phyloP scores from a whole-genome alignment of 345 rosid species.

The Brassica nigra region DNA sequence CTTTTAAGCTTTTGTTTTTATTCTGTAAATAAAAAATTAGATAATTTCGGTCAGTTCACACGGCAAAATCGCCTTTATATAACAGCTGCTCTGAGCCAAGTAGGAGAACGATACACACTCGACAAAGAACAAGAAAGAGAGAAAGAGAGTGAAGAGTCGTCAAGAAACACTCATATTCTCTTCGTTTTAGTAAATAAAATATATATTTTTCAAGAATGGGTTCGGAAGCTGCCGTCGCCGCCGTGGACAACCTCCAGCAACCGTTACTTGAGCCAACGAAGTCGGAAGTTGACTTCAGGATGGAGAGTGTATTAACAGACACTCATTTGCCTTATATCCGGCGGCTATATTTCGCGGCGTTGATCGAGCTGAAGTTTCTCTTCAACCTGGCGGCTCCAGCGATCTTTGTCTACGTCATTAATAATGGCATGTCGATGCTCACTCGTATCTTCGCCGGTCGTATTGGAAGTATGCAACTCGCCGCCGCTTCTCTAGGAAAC shows the following conservation, averaged over 20 bases:
- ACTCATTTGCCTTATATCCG: constrained; percentile 33
- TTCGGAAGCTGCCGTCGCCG: constrained; percentile 28
- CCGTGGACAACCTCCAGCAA: constrained; percentile 31
- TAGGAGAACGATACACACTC: constrained; percentile 12
- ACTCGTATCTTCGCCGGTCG: constrained; percentile 66
- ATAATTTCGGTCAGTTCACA: not conserved
- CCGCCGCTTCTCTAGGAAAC: constrained; percentile 63
- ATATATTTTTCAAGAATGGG: constrained; percentile 24
- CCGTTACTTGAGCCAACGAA: constrained; percentile 34
- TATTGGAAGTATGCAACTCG: constrained; percentile 66
- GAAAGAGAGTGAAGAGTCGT: not conserved
- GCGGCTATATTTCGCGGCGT: constrained; percentile 47
- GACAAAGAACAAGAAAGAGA: constrained; percentile 1
- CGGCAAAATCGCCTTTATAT: constrained; percentile 35
- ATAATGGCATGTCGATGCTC: constrained; percentile 55
- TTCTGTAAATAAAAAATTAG: not conserved
- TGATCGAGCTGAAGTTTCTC: constrained; percentile 54
- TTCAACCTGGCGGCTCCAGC: constrained; percentile 61
- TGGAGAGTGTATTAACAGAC: constrained; percentile 55
- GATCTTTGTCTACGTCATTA: constrained; percentile 57
- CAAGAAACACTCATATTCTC: constrained; percentile 1
- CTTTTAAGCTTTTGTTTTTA: not conserved
- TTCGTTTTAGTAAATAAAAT: not conserved
- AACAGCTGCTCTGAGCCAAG: constrained; percentile 1
- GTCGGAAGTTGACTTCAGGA: constrained; percentile 41